Evolutionary conservation across 2,329 filamentous ascomycete species (phyloP).

Genomic region (Ascochyta clinopodiicola): DNA sequence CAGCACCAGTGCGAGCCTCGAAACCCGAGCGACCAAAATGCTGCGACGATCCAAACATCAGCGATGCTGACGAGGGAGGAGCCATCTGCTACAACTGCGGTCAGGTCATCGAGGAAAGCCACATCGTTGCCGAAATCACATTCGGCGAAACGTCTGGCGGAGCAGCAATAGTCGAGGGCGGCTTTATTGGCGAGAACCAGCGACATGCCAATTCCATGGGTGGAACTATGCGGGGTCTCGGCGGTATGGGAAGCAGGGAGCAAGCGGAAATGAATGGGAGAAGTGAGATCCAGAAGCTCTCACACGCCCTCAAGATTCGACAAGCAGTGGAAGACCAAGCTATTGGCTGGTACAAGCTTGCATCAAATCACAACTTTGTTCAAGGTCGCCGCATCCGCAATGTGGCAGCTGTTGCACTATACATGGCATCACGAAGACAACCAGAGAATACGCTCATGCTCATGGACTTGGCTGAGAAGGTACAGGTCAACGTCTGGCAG

Average conservation of each 20-base stretch:
- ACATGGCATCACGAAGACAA: slow-evolving; percentile 82
- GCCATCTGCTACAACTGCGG: slow-evolving; percentile 77
- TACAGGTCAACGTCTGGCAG: slow-evolving; percentile 87
- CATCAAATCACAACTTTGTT: slow-evolving; percentile 66
- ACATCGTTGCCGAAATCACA: slow-evolving; percentile 89
- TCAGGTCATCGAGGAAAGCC: slow-evolving; percentile 80
- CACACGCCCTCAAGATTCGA: slow-evolving; percentile 48
- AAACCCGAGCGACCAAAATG: slow-evolving; percentile 29
- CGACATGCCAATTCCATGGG: slow-evolving; percentile 72
- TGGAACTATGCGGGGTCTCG: slow-evolving; percentile 54
- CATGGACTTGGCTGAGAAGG: slow-evolving; percentile 90
- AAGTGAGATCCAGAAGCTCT: slow-evolving; percentile 49
- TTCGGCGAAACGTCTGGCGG: slow-evolving; percentile 89
- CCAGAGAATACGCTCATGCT: slow-evolving; percentile 86
- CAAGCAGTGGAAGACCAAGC: slow-evolving; percentile 49
- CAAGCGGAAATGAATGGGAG: slow-evolving; percentile 67
- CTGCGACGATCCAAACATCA: slow-evolving; percentile 38
- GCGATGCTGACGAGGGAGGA: slow-evolving; percentile 26
- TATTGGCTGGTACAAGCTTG: slow-evolving; percentile 52
- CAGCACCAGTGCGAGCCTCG: slow-evolving; percentile 24
- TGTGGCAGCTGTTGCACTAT: slow-evolving; percentile 89
- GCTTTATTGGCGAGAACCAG: slow-evolving; percentile 84
- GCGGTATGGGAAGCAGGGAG: slow-evolving; percentile 62
- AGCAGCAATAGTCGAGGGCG: slow-evolving; percentile 89
- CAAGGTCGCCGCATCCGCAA: slow-evolving; percentile 79